These are phyloP conservation scores for Euphrasia arctica DNA, from an alignment of 305 asterid species.

Conservation along the genomic window DNA sequence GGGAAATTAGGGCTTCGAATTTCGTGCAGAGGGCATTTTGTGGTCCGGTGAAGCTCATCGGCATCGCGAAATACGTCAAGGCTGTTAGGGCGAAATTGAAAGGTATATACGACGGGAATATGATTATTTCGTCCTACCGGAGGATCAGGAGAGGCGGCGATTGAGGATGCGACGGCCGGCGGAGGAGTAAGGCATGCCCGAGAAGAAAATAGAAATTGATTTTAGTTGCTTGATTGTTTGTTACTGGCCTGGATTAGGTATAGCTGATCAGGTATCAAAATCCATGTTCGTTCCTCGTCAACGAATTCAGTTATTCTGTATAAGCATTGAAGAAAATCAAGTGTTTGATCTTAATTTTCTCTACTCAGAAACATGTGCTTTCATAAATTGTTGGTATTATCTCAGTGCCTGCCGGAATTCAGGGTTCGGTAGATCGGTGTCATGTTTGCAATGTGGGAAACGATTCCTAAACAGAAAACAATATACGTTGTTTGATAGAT, in stretches of 20 bases:
- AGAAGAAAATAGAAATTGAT: background rate
- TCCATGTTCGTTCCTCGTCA: too few species aligned
- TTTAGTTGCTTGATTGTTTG: background rate
- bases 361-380: constrained; percentile 26
- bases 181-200: background rate
- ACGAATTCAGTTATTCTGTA: background rate
- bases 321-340: constrained; percentile 19
- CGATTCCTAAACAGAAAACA: background rate
- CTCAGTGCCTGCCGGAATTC: background rate
- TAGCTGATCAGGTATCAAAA: background rate
- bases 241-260: background rate
- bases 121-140: constrained; percentile 13
- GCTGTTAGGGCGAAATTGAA: constrained; percentile 32
- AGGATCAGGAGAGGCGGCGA: constrained; percentile 7
- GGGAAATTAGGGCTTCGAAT: constrained; percentile 26
- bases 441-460: constrained; percentile 20
- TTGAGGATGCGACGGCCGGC: constrained; percentile 5
- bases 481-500: background rate
- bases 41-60: constrained; percentile 26
- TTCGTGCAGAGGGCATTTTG: constrained; percentile 27
- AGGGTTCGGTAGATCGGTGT: constrained; percentile 5
- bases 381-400: constrained; percentile 15
- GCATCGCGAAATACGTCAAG: constrained; percentile 33
- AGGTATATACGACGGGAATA: constrained; percentile 23
- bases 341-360: constrained; percentile 15